Conservation (phyloP, 768 basidiomycete genomes). For the Lyophyllum semitale region DNA sequence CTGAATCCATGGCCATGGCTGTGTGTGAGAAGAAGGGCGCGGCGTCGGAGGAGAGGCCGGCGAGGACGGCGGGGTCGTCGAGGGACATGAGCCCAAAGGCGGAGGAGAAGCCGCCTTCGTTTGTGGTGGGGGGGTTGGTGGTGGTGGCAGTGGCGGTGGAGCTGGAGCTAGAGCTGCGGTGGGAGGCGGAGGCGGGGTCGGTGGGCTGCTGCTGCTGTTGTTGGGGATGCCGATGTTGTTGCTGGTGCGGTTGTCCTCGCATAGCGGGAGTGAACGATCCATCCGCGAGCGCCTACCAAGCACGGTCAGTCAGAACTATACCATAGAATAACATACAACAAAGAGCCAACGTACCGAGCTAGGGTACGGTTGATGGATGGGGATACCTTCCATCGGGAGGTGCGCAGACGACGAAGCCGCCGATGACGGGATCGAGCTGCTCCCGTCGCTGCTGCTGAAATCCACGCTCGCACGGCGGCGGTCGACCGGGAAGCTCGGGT, state of each 20-base stretch:
- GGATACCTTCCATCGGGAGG: conserved; percentile 37
- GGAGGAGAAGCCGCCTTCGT: conserved; percentile 50
- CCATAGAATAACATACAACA: neutral
- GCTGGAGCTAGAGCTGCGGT: neutral
- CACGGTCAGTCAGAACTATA: neutral
- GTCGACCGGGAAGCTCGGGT: neutral
- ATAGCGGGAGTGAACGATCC: neutral
- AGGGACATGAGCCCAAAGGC: conserved; percentile 79
- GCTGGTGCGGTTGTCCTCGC: neutral
- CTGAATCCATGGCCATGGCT: conserved; percentile 2
- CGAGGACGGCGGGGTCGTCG: conserved; percentile 71
- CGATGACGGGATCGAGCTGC: conserved; percentile 49
- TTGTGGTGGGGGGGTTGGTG: conserved; percentile 1
- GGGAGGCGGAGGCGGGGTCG: neutral
- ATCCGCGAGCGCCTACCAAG: neutral
- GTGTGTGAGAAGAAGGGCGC: conserved; percentile 60
- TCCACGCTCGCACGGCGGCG: conserved; percentile 28
- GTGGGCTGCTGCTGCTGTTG: neutral
- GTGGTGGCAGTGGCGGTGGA: neutral
- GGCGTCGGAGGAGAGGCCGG: conserved; percentile 57
- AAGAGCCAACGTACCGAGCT: neutral
- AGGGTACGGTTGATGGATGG: conserved; percentile 10
- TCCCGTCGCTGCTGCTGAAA: conserved; percentile 43
- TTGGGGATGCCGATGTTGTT: neutral
- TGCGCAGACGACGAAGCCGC: conserved; percentile 55